Percentiles rank a stretch among this genome's conserved stretches.
Conservation (phyloP, 108 stramenopile genomes). For the Cyclotella atomus region DNA sequence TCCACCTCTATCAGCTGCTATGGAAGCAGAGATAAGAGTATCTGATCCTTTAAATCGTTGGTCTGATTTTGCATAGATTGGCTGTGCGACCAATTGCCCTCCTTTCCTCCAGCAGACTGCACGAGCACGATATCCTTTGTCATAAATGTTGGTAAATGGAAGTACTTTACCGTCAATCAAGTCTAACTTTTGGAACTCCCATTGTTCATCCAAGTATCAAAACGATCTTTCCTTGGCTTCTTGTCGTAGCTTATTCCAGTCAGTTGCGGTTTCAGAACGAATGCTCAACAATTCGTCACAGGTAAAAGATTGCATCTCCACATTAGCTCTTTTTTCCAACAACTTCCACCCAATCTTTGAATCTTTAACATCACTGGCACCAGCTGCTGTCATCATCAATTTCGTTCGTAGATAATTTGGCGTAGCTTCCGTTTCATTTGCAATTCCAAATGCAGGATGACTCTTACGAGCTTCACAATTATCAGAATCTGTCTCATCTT, state of each 20-base stretch:
- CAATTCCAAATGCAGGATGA: too few species aligned
- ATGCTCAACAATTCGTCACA: neutral
- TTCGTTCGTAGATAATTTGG: neutral
- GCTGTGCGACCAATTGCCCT: slow-evolving; percentile 25
- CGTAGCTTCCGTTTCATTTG: neutral
- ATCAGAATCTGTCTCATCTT: too few species aligned
- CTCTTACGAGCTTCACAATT: too few species aligned
- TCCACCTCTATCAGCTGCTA: slow-evolving; percentile 39
- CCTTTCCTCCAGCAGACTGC: slow-evolving; percentile 11
- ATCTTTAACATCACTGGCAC: neutral
- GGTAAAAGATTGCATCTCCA: neutral
- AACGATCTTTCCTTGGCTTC: neutral
- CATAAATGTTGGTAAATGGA: slow-evolving; percentile 20
- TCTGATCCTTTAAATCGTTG: slow-evolving; percentile 19
- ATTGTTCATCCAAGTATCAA: slow-evolving; percentile 12
- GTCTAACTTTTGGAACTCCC: neutral
- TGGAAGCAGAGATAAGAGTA: slow-evolving; percentile 29
- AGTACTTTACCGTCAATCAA: neutral
- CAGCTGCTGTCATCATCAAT: neutral
- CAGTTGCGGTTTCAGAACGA: neutral
- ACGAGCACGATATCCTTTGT: slow-evolving; percentile 28
- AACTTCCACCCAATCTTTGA: neutral
- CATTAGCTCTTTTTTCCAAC: neutral
- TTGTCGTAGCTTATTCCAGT: neutral
- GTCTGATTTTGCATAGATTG: slow-evolving; percentile 24